These are phyloP conservation scores for Gossypium anomalum DNA, from an alignment of 345 rosid genomes.

Conservation along the genomic window DNA sequence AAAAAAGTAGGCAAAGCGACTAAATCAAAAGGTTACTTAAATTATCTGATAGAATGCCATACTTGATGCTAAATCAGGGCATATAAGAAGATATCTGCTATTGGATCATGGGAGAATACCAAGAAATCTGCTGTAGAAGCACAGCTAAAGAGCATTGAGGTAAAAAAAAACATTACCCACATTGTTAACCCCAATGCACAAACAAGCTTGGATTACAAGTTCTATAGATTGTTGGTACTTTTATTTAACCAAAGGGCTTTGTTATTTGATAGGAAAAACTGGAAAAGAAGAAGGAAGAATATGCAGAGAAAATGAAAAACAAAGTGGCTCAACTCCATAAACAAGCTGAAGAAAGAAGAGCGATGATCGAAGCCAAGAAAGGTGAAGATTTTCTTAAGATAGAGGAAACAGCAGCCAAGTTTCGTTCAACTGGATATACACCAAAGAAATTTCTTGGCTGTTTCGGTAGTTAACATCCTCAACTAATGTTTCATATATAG, in stretches of 20 bases:
- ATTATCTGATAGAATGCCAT: background rate
- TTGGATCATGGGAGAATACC: slow-evolving; percentile 60
- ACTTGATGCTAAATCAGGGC: slow-evolving; percentile 36
- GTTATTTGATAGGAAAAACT: slow-evolving; percentile 42
- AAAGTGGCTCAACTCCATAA: slow-evolving; percentile 51
- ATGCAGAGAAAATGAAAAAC: slow-evolving; percentile 51
- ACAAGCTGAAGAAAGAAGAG: slow-evolving; percentile 65
- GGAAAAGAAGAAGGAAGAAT: slow-evolving; percentile 54
- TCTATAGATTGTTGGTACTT: background rate
- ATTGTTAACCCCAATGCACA: background rate
- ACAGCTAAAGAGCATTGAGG: slow-evolving; percentile 56
- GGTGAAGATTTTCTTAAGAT: slow-evolving; percentile 41
- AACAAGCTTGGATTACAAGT: background rate
- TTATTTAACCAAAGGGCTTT: background rate
- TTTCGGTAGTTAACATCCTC: slow-evolving; percentile 23
- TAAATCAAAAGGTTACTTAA: background rate
- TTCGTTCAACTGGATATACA: slow-evolving; percentile 37
- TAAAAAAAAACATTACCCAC: slow-evolving; percentile 14
- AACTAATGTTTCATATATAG: background rate
- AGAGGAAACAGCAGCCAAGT: slow-evolving; percentile 45
- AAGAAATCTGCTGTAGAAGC: slow-evolving; percentile 53
- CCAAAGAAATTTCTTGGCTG: slow-evolving; percentile 46
- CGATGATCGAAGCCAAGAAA: slow-evolving; percentile 42
- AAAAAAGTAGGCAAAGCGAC: background rate
- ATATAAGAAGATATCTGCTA: slow-evolving; percentile 42